phyloP scores from a whole-genome alignment of 306 rosid species.

The Dalbergia cultrata region DNA sequence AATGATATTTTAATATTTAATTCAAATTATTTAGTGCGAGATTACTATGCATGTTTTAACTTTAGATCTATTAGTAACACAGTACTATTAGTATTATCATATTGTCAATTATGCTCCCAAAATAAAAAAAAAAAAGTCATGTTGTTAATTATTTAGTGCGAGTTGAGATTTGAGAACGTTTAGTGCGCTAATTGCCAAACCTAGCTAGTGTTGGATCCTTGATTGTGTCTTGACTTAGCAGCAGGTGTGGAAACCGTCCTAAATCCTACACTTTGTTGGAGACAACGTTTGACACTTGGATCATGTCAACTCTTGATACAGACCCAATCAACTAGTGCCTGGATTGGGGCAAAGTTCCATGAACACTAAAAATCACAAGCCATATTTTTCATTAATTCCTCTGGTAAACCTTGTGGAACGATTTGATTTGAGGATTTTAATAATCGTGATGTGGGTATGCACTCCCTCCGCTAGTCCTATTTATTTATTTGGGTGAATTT shows the following conservation, averaged over 20 bases:
- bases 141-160: too few species aligned
- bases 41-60: neutral
- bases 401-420: neutral
- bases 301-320: constrained; percentile 23
- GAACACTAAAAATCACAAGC: neutral
- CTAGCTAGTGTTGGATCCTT: neutral
- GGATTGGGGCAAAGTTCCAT: too few species aligned
- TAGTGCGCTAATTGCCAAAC: constrained; percentile 13
- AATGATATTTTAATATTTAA: neutral
- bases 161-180: neutral
- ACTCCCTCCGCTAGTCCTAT: neutral
- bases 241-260: neutral
- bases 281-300: constrained; percentile 8
- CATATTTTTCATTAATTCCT: neutral
- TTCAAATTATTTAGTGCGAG: neutral
- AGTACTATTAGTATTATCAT: neutral
- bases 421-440: neutral
- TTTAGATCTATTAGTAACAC: neutral
- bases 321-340: neutral
- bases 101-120: neutral
- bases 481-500: too few species aligned
- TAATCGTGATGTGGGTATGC: neutral
- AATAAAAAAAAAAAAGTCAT: too few species aligned
- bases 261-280: neutral
- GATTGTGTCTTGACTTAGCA: neutral